Evolutionary conservation across 2,329 filamentous ascomycete genomes (phyloP).

Genomic region (Escovopsis sp.): DNA sequence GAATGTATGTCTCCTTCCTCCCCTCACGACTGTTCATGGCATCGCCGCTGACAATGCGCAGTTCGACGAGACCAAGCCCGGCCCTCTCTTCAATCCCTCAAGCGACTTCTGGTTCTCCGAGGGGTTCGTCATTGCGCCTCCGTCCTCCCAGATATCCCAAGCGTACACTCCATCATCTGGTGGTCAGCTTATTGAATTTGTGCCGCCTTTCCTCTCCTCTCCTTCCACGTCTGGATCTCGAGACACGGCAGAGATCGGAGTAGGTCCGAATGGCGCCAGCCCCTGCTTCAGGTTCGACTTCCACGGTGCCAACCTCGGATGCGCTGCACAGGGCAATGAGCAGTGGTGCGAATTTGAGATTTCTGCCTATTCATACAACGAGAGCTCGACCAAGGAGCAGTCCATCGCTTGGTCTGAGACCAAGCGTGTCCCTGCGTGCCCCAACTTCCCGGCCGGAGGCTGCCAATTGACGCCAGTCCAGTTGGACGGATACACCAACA

Average conservation of each 20-base stretch:
- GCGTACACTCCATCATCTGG: conserved; percentile 25
- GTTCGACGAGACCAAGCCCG: conserved; percentile 23
- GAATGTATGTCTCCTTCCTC: conserved; percentile 16
- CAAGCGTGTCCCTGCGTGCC: conserved; percentile 24
- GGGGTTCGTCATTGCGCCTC: conserved; percentile 24
- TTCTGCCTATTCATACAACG: conserved; percentile 25
- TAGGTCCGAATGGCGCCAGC: conserved; percentile 22
- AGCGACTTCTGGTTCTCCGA: conserved; percentile 28
- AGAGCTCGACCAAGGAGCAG: conserved; percentile 17
- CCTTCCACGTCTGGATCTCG: conserved; percentile 10
- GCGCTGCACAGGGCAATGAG: conserved; percentile 20
- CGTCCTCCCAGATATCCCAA: conserved; percentile 17
- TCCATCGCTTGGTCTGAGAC: conserved; percentile 26
- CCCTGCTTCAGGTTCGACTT: conserved; percentile 27
- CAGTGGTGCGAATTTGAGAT: conserved; percentile 27
- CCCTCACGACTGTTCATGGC: too few relatives aligned
- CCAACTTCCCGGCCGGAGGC: conserved; percentile 17
- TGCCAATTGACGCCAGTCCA: conserved; percentile 22
- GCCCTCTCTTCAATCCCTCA: conserved; percentile 25
- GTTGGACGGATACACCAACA: conserved; percentile 23
- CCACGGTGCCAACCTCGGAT: conserved; percentile 24
- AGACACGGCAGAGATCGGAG: conserved; percentile 25
- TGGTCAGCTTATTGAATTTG: conserved; percentile 25
- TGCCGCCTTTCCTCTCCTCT: conserved; percentile 20
- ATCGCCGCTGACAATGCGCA: conserved; percentile 10